phyloP scores from a whole-genome alignment of 768 basidiomycete genomes.

The Boletus reticuloceps region DNA sequence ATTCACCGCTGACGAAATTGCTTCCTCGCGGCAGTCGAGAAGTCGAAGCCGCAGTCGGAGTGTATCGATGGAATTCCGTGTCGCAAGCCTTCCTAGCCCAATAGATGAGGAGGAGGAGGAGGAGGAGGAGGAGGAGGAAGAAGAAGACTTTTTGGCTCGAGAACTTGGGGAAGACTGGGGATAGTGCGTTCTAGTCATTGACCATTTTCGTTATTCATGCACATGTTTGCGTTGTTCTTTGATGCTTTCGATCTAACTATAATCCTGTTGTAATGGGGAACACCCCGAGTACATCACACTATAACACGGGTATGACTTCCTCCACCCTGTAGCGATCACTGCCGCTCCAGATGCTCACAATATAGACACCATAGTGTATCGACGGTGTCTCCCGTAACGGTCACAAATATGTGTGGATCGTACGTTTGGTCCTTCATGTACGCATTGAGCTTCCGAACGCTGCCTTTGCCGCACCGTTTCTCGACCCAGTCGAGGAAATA shows the following conservation, averaged over 20 bases:
- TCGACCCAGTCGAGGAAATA: constrained; percentile 75
- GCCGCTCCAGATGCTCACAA: constrained; percentile 36
- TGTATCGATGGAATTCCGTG: constrained; percentile 6
- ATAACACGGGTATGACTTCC: background rate
- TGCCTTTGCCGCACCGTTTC: constrained; percentile 47
- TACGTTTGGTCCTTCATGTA: constrained; percentile 49
- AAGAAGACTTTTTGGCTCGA: constrained; percentile 79
- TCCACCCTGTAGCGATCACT: background rate
- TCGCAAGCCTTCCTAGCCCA: constrained; percentile 17
- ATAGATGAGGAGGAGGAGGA: constrained; percentile 44
- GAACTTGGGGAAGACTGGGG: constrained; percentile 78
- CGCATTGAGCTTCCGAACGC: constrained; percentile 57
- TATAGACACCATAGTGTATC: constrained; percentile 60
- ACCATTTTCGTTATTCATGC: background rate
- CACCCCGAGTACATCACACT: background rate
- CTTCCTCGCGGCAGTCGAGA: constrained; percentile 11
- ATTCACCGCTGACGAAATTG: constrained; percentile 53
- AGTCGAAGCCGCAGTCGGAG: constrained; percentile 28
- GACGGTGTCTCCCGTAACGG: constrained; percentile 51
- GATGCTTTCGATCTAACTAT: constrained; percentile 21
- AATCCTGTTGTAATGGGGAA: constrained; percentile 11
- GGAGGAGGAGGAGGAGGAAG: constrained; percentile 47
- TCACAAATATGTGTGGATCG: constrained; percentile 49
- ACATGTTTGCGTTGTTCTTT: background rate
- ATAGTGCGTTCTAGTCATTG: constrained; percentile 36